Base-by-base conservation (phyloP, 2,329 filamentous ascomycete genomes). In the Fusarium buharicum region DNA sequence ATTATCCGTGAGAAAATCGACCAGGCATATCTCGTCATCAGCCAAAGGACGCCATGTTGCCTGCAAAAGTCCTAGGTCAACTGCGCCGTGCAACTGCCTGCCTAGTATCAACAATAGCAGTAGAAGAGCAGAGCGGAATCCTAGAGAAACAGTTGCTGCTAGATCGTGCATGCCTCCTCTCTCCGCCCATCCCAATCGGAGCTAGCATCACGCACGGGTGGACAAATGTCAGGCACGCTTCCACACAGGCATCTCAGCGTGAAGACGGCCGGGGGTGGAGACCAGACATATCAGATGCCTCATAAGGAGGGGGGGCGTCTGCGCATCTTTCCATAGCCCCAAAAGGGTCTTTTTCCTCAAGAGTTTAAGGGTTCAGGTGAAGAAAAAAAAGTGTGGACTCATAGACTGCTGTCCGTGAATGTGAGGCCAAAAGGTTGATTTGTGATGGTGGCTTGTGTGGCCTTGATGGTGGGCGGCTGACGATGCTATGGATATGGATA, bases 201-300 rank as follows among this genome's bases (percentile, higher is more conserved):
- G 62, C 65, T 67, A 69, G 58, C 54, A 69, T 67, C 58, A 66
- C 6, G n/a, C n/a, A n/a, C 47, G 51, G 55, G 55, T 49, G 48
- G 45, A 51, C 38, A 57, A 68, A 65, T 67, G 65, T 46, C 67
- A 70, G 67, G 63, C 55, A 70, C 67, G 48, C 61, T 55, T 55
- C 56, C 61, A 67, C 51, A 47, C 45, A 47, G 39, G 37, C 34
- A 38, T 36, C 39, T 24, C 16, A 62, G 39, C 34, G 55, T 45
- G 39, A 58, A 49, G 47, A 31, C 36, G 16, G 31, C 53, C n/a
- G 48, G 57, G 50, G 48, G 56, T 50, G 56, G 55, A 31, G 34
- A 51, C 45, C 36, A 20, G 20, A 14, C 14, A 17, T 28, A 28
- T 33, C 30, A 24, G 6, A 34, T 17, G 39, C 18, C 36, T 38